Percentiles rank a stretch among this genome's conserved stretches.
phyloP scores from a whole-genome alignment of 208 protist genomes.

The Leishmania lainsoni region DNA sequence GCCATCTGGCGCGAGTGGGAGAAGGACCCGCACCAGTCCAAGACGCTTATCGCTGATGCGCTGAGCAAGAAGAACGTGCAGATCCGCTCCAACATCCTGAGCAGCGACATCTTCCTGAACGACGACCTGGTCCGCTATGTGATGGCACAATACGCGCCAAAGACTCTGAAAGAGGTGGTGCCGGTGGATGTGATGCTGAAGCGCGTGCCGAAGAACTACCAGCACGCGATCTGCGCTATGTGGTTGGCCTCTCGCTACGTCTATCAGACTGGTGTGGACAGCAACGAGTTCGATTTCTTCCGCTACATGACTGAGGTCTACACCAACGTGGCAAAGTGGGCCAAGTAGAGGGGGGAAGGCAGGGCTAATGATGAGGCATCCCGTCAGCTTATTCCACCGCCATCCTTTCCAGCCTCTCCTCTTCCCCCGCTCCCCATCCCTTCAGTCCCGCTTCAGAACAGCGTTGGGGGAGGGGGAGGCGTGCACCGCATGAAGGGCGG shows the following conservation, averaged over 20 bases:
- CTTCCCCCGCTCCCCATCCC: background rate
- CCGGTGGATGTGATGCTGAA: slow-evolving; percentile 85
- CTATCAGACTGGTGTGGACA: slow-evolving; percentile 84
- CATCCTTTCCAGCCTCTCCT: background rate
- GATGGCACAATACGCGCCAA: slow-evolving; percentile 73
- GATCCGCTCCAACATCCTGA: slow-evolving; percentile 77
- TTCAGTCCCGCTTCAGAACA: background rate
- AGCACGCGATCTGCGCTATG: slow-evolving; percentile 93
- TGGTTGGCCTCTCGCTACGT: slow-evolving; percentile 94
- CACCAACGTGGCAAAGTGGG: slow-evolving; percentile 6
- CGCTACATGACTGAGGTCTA: slow-evolving; percentile 80
- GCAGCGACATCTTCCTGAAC: slow-evolving; percentile 87
- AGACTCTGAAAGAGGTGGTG: slow-evolving; percentile 80
- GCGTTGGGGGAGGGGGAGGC: background rate
- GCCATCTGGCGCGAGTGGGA: slow-evolving; percentile 87
- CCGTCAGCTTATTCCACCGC: background rate
- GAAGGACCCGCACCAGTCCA: slow-evolving; percentile 50
- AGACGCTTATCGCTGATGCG: slow-evolving; percentile 81
- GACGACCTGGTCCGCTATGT: slow-evolving; percentile 73
- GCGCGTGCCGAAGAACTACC: slow-evolving; percentile 92
- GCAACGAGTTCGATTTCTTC: slow-evolving; percentile 93
- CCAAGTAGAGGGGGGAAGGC: slow-evolving; percentile 17
- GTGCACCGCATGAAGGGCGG: background rate
- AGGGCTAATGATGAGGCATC: background rate
- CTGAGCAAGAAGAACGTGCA: slow-evolving; percentile 92